Evolutionary conservation across 2,329 filamentous ascomycete genomes (phyloP).

Genomic region (Neonectria sp.): DNA sequence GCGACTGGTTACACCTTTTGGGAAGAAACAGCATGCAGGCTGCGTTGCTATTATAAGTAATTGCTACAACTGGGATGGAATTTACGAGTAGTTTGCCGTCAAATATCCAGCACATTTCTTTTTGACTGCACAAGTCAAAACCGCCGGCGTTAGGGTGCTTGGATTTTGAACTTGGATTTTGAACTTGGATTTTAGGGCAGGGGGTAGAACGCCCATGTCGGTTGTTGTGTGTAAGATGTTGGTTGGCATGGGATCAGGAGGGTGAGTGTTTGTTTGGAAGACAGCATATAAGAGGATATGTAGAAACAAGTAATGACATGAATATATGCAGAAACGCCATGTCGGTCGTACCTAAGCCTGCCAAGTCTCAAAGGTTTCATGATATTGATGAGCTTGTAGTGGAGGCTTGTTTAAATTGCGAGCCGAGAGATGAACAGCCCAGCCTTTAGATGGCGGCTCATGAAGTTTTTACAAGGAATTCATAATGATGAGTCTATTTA

Average conservation of each 20-base stretch:
- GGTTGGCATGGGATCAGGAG: slow-evolving; percentile 18
- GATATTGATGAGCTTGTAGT: neutral
- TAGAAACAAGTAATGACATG: slow-evolving; percentile 26
- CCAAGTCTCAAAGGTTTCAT: neutral
- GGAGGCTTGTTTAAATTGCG: no score
- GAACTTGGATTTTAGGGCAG: neutral
- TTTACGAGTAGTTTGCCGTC: slow-evolving; percentile 11
- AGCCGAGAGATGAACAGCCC: no score
- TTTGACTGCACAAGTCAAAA: slow-evolving; percentile 24
- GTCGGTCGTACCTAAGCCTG: neutral
- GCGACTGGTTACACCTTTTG: slow-evolving; percentile 7
- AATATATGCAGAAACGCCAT: slow-evolving; percentile 26
- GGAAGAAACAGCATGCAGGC: slow-evolving; percentile 10
- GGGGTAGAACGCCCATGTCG: neutral
- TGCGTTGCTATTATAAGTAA: neutral
- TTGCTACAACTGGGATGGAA: slow-evolving; percentile 6
- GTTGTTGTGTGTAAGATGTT: slow-evolving; percentile 7
- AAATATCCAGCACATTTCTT: slow-evolving; percentile 31
- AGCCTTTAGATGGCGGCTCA: no score
- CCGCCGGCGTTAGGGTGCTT: slow-evolving; percentile 31
- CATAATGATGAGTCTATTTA: neutral
- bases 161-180: neutral
- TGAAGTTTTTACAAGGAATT: neutral
- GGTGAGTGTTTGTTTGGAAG: slow-evolving; percentile 4
- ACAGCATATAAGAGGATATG: slow-evolving; percentile 6